Evolutionary conservation across 306 rosid genomes (phyloP), one percentile per base, ranked within the genome.

Genomic region (Datisca glomerata): DNA sequence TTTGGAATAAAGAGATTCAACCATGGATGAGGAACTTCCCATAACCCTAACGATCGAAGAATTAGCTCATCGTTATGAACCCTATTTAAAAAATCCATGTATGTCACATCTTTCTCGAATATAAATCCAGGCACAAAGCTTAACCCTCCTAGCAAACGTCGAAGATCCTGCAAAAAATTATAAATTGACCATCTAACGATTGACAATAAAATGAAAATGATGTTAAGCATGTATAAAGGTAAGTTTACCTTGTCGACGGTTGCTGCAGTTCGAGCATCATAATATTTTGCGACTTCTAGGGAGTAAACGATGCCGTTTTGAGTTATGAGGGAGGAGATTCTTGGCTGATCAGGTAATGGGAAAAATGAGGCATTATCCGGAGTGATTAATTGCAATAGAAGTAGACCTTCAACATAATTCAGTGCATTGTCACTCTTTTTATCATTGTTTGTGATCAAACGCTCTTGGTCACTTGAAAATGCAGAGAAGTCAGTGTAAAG

Each of bases 1-100:
- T 64, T 54, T 2, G 98, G 96, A 22, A 91, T 48, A 45, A 91
- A 80, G 24, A 91, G 52, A 65, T 84, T 78, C 18, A 91, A 3
- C 95, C 98, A 91, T 15, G 98, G 98, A 66, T 91, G 98, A 40
- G 96, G 71, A 9, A 74, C 42, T 0, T 84, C 80, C 98, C 98
- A 84, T 0, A 68, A 56, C 13, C 94, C 96, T 43, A 65, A 41
- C 17, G 64, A 3, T 13, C 70, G 58, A 16, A 80, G 74, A 1
- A 8, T 3, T 24, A 59, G 31, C 70, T 91, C 94, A 18, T 64
- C 81, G 0, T 1, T 0, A 13, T 32, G 75, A 23, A 91, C 93
- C 55, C 98, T 64, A 49, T 84, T 47, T 2, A 84, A 51, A 64
- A 91, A 91, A 14, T 78, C 81, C 20, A 64, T 56, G 12, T 80